Base-by-base conservation (phyloP, 768 basidiomycete species). In the Boletus insuetus region DNA sequence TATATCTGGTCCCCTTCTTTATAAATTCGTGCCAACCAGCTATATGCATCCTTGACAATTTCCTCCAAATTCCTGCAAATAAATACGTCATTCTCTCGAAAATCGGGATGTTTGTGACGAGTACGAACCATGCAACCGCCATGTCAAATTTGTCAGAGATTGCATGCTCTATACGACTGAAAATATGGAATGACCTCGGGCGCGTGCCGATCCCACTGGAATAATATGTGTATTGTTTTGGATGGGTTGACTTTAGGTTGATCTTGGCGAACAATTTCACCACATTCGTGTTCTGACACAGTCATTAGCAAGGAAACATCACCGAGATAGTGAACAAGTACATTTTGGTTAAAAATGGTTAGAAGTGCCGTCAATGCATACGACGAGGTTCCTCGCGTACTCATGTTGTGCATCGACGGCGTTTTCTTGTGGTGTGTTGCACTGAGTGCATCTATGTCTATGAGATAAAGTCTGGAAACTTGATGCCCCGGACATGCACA, bases 191-290 rank as follows among this genome's bases (percentile, higher is more conserved):
- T 2, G 32, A 17, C n/a, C 26, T 38, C 2, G 37, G 19, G n/a
- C 61, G 67, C 0, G 73, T 72, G 2, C 73, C 73, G 11, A 73
- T 68, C 1, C 74, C 73, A 34, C 69, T 75, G 32, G 63, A 68
- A 41, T 74, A 75, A 50, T 69, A 71, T 4, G 73, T 68, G 31
- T 55, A 50, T 40, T 74, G 73, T 32, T 48, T 35, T 0, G 42
- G 35, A 16, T 10, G 3, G 1, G 2, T 8, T 12, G 6, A 35
- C 2, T 58, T 49, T 31, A 57, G 47, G 35, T 74, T n/a, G 39
- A 74, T 35, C 10, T 58, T 61, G n/a, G 46, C 52, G 41, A 68
- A 73, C 0, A 74, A 55, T 39, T 74, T 73, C 19, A 73, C 56
- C 14, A 75, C 62, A 34, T 73, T 71, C 11, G 74, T 71, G 45